These are phyloP conservation scores for Fusarium sp. DNA, from an alignment of 2,329 filamentous ascomycete genomes.

Conservation along the genomic window DNA sequence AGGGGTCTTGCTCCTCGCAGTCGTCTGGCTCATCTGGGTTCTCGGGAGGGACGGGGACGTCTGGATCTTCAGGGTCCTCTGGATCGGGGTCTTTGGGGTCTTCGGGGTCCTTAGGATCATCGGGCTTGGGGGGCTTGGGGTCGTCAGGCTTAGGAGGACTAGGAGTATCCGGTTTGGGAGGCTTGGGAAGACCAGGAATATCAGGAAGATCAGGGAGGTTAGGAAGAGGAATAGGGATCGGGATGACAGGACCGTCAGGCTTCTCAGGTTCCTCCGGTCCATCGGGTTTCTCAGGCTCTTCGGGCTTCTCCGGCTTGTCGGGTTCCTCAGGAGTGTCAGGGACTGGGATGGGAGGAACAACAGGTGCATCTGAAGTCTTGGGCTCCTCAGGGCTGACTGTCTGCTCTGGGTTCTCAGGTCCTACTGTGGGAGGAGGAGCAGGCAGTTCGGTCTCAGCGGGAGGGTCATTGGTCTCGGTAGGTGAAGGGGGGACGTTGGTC, in stretches of 20 bases:
- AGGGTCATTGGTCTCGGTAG: too few relatives aligned
- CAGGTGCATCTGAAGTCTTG: background rate
- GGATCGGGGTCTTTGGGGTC: background rate
- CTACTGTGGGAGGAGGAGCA: background rate
- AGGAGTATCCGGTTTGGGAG: too few relatives aligned
- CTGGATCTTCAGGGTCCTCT: background rate
- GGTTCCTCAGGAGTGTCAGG: background rate
- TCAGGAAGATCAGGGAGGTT: too few relatives aligned
- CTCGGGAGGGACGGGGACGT: background rate
- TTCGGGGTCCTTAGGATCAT: background rate
- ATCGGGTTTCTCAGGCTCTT: background rate
- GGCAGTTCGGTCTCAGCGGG: too few relatives aligned
- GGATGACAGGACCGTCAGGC: background rate
- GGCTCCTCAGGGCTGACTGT: background rate
- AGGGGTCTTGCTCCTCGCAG: background rate
- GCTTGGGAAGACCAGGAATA: too few relatives aligned
- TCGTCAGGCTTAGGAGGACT: background rate
- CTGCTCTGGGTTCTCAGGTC: background rate
- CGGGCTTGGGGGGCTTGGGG: background rate
- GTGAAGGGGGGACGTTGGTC: too few relatives aligned
- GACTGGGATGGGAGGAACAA: background rate
- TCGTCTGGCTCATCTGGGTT: slow-evolving; percentile 1
- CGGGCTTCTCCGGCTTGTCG: background rate
- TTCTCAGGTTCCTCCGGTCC: background rate
- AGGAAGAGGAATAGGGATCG: background rate